Evolutionary conservation across 495 filamentous ascomycete species (phyloP).

Genomic region (Penicillium antarcticum): DNA sequence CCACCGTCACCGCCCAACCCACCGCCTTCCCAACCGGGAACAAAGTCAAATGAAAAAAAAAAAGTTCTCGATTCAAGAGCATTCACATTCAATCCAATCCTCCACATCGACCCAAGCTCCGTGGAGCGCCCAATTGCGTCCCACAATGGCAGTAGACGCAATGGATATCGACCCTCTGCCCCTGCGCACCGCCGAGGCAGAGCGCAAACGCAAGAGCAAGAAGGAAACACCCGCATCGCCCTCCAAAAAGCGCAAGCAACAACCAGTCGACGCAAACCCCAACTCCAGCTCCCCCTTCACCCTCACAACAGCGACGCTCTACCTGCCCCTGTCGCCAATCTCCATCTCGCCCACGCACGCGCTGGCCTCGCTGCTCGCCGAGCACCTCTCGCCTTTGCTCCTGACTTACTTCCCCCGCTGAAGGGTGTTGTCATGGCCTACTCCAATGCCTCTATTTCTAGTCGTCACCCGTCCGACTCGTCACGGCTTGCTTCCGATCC

Average conservation of each 20-base stretch:
- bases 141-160: slow-evolving; percentile 39
- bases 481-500: slow-evolving; percentile 27
- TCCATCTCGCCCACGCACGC: slow-evolving; percentile 60
- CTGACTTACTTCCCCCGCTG: slow-evolving; percentile 70
- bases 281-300: slow-evolving; percentile 53
- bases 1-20: slow-evolving; percentile 26
- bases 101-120: slow-evolving; percentile 16
- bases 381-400: slow-evolving; percentile 73
- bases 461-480: slow-evolving; percentile 22
- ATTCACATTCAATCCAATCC: slow-evolving; percentile 9
- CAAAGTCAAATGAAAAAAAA: slow-evolving; percentile 33
- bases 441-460: slow-evolving; percentile 52
- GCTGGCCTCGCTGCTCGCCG: slow-evolving; percentile 63
- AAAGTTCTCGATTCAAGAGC: slow-evolving; percentile 25
- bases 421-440: slow-evolving; percentile 70
- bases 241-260: slow-evolving; percentile 49
- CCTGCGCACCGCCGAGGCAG: slow-evolving; percentile 9
- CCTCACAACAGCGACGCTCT: slow-evolving; percentile 60
- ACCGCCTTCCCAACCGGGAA: slow-evolving; percentile 31
- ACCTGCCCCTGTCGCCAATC: slow-evolving; percentile 68
- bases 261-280: background rate
- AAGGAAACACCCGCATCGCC: slow-evolving; percentile 39
- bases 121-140: slow-evolving; percentile 23
- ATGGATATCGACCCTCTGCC: slow-evolving; percentile 41
- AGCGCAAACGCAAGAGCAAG: slow-evolving; percentile 54